Evolutionary conservation across 495 filamentous ascomycete genomes (phyloP), one percentile per base, ranked within the genome.

Genomic region (Copromyces sp.): DNA sequence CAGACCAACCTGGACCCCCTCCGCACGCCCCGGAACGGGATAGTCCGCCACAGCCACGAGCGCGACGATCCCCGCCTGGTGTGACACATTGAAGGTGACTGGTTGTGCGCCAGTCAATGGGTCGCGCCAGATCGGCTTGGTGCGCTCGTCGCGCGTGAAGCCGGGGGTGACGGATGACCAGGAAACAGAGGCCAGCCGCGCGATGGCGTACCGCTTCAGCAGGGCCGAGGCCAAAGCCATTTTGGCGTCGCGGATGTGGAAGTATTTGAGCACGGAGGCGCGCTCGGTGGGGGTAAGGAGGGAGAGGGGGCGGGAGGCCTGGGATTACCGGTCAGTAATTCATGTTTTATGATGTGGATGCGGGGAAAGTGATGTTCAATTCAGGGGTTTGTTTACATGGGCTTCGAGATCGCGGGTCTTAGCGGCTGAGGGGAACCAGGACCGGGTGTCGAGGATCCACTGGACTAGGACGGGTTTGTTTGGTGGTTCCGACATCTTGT

Each of bases 51-150:
- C 79, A 32, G 83, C 84, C n/a, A 84, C 81, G 11, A 85, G 80
- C 6, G 87, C 86, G 11, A 95, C 93, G 12, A 97, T 81, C 0
- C 92, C 92, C 16, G 90, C 91, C 79, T 97, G 94, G 78, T 97
- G 94, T 70, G 89, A 92, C 71, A 97, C 91, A 78, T 97, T 97
- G 86, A 97, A 97, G 71, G 91, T 87, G 20, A 95, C 84, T 35
- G 81, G 80, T 69, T 79, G 69, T 17, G 69, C 24, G 17, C 76
- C 75, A 24, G 80, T 74, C 9, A 71, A 75, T 0, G 78, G 71
- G 71, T 82, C 77, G 41, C 73, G 71, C 61, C 78, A 89, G 70
- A 82, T 81, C 9, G 94, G 94, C 73, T 90, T 97, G 76, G 78
- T 83, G 87, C 65, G 72, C 76, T 45, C 81, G 82, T 81, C 89